These are phyloP conservation scores for Fusarium xylarioides DNA, from an alignment of 2,329 filamentous ascomycete species.

Conservation along the genomic window DNA sequence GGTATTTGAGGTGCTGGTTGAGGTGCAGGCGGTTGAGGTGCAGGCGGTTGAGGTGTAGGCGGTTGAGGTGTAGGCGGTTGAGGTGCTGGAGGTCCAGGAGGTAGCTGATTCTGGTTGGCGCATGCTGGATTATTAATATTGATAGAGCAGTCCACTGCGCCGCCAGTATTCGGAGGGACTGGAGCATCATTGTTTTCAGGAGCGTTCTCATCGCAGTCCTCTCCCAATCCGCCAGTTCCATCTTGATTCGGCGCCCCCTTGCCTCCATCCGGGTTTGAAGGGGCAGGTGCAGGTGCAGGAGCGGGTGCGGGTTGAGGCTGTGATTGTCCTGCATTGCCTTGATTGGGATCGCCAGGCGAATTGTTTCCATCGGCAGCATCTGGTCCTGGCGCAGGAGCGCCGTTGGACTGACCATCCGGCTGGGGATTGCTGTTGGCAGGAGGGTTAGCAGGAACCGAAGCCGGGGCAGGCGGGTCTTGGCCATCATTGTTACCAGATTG, in stretches of 20 bases:
- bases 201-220: constrained; percentile 7
- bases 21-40: neutral
- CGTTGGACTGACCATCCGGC: neutral
- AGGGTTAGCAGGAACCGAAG: neutral
- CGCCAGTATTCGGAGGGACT: neutral
- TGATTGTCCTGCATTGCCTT: neutral
- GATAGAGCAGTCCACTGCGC: neutral
- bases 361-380: neutral
- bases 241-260: neutral
- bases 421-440: neutral
- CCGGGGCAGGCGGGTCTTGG: neutral
- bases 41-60: neutral
- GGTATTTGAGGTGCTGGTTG: neutral
- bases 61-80: neutral
- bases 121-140: constrained; percentile 1
- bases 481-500: neutral
- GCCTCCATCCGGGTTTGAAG: neutral
- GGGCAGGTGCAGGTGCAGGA: neutral
- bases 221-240: neutral
- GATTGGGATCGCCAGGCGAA: neutral
- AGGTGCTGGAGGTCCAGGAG: neutral
- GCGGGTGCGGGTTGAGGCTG: constrained; percentile 6
- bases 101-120: neutral
- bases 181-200: neutral
- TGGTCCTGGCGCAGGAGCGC: neutral